A percentile compares a stretch with the other conserved stretches of the same genome.
Evolutionary conservation across 108 stramenopile species (phyloP).

Genomic region (Pseudonitzschia pungens): DNA sequence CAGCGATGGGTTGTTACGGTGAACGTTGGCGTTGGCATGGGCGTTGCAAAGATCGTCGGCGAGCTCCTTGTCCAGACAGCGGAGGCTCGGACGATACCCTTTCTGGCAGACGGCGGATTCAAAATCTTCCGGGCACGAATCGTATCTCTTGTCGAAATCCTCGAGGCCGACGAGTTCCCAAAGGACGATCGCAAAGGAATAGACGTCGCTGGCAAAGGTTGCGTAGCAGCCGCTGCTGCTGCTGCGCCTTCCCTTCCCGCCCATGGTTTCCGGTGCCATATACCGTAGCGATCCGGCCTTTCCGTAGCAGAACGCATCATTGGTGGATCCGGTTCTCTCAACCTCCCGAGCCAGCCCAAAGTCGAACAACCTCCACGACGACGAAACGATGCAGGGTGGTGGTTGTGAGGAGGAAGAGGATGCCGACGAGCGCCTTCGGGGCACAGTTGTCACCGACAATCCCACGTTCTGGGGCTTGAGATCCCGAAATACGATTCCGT

Average conservation of each 20-base stretch:
- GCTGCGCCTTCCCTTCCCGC: slow-evolving; percentile 3
- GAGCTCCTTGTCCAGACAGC: not conserved
- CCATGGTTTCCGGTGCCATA: slow-evolving; percentile 57
- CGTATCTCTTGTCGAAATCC: slow-evolving; percentile 32
- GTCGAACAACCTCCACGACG: slow-evolving; percentile 56
- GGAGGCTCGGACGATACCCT: not conserved
- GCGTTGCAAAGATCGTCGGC: not conserved
- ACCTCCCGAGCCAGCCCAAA: slow-evolving; percentile 57
- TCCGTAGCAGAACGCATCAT: slow-evolving; percentile 1
- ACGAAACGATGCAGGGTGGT: slow-evolving; percentile 45
- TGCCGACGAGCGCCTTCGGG: too few species aligned
- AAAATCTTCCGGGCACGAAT: slow-evolving; percentile 9
- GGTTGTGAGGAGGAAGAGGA: too few species aligned
- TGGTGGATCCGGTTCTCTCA: not conserved
- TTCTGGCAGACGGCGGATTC: slow-evolving; percentile 2
- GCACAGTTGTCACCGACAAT: not conserved
- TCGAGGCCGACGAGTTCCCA: slow-evolving; percentile 68
- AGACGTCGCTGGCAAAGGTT: slow-evolving; percentile 59
- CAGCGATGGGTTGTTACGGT: not conserved
- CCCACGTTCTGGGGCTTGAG: slow-evolving; percentile 78
- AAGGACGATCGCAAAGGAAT: slow-evolving; percentile 66
- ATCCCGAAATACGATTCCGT: slow-evolving; percentile 75
- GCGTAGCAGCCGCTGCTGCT: slow-evolving; percentile 18
- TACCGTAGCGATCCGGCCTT: slow-evolving; percentile 36
- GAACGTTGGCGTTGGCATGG: too few species aligned